A percentile compares a stretch with the other conserved stretches of the same genome.
These are phyloP conservation scores for Angomonas ambiguus DNA, from an alignment of 208 protist species.

Conservation along the genomic window DNA sequence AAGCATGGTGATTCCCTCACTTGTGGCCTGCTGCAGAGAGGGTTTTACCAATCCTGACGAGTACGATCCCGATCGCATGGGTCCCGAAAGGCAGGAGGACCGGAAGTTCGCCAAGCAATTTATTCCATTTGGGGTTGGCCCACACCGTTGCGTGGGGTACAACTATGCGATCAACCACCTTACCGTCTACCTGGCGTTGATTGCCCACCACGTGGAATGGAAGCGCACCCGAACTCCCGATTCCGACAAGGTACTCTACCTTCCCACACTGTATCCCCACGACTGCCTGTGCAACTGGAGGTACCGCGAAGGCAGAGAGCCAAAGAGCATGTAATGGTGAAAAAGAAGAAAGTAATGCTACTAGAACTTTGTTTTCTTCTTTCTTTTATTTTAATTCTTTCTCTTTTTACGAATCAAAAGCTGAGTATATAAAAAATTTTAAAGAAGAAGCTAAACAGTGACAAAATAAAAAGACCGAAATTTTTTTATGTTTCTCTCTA, in stretches of 20 bases:
- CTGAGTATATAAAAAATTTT: too few relatives aligned
- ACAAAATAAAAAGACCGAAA: not conserved
- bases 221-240: constrained; percentile 70
- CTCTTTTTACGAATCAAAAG: constrained; percentile 5
- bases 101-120: constrained; percentile 88
- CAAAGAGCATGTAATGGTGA: constrained; percentile 7
- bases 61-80: constrained; percentile 94
- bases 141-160: constrained; percentile 91
- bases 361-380: not conserved
- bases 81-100: constrained; percentile 83
- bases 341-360: constrained; percentile 2
- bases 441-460: constrained; percentile 10
- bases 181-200: constrained; percentile 79
- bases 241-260: constrained; percentile 90
- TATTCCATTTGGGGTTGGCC: constrained; percentile 88
- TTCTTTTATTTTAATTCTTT: constrained; percentile 14
- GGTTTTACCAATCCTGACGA: constrained; percentile 87
- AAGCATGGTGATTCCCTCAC: constrained; percentile 88
- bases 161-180: constrained; percentile 95
- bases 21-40: constrained; percentile 84
- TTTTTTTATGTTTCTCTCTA: too few relatives aligned
- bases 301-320: constrained; percentile 42
- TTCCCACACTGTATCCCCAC: constrained; percentile 89
- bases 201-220: constrained; percentile 70
- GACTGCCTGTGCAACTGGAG: constrained; percentile 78